Evolutionary conservation across 179 eudicot species (phyloP).

Genomic region (Amaranthus tricolor): DNA sequence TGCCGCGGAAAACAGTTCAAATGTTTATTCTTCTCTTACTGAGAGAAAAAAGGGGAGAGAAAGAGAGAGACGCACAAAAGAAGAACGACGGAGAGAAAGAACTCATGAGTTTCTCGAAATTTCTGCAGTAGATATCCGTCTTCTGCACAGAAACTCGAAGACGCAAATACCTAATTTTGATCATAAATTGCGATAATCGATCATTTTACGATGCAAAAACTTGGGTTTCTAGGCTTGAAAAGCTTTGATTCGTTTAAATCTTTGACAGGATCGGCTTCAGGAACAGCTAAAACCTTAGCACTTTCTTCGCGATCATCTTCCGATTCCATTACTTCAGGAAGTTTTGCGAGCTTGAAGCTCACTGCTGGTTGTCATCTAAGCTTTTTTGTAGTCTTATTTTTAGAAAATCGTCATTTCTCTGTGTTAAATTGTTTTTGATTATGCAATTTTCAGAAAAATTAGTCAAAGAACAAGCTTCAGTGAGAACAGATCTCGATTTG

Average conservation of each 20-base stretch:
- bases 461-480: conserved; percentile 73
- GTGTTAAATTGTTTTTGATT: conserved; percentile 16
- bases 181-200: conserved; percentile 7
- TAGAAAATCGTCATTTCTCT: neutral
- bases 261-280: conserved; percentile 43
- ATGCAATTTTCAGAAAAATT: conserved; percentile 57
- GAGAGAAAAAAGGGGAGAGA: neutral
- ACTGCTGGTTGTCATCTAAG: conserved; percentile 56
- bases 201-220: conserved; percentile 36
- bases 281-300: conserved; percentile 45
- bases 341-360: conserved; percentile 81
- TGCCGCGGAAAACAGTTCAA: conserved; percentile 25
- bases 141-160: conserved; percentile 2
- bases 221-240: conserved; percentile 61
- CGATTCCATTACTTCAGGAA: conserved; percentile 61
- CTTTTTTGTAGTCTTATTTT: conserved; percentile 9
- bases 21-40: neutral
- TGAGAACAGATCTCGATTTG: conserved; percentile 71
- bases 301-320: conserved; percentile 50
- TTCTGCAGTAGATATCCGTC: conserved; percentile 1
- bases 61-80: neutral
- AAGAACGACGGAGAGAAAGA: neutral
- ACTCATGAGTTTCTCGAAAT: neutral
- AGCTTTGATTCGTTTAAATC: conserved; percentile 63
- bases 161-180: neutral